phyloP scores from a whole-genome alignment of 495 filamentous ascomycete species.

The Neurospora sp. region DNA sequence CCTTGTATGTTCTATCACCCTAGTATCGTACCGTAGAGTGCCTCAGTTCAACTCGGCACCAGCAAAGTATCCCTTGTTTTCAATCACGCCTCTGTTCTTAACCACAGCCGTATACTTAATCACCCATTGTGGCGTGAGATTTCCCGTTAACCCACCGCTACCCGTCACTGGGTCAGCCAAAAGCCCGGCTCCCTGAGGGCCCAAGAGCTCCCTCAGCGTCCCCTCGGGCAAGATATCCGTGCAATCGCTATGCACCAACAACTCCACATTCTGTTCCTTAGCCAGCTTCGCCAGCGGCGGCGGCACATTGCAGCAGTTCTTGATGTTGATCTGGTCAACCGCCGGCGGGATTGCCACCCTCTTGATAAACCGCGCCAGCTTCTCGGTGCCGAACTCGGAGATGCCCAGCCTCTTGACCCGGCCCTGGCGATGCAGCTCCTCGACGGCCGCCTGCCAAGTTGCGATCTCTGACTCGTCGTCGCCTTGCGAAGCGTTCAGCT shows the following conservation, averaged over 20 bases:
- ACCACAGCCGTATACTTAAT: conserved; percentile 98
- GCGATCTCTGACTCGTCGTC: conserved; percentile 54
- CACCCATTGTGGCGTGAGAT: conserved; percentile 85
- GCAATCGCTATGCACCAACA: conserved; percentile 91
- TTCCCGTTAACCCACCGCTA: conserved; percentile 50
- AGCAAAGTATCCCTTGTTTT: conserved; percentile 97
- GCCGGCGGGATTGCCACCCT: conserved; percentile 61
- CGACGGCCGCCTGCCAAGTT: conserved; percentile 56
- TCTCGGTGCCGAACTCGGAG: conserved; percentile 80
- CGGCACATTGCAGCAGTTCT: conserved; percentile 93
- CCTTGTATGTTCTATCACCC: not conserved
- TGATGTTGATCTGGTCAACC: conserved; percentile 94
- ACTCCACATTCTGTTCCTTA: conserved; percentile 72
- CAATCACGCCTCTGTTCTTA: conserved; percentile 88
- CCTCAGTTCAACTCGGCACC: conserved; percentile 50
- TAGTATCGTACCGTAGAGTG: not conserved
- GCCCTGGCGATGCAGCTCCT: conserved; percentile 64
- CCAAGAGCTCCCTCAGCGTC: conserved; percentile 73
- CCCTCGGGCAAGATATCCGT: conserved; percentile 81
- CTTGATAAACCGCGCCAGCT: conserved; percentile 49
- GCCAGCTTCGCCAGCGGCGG: conserved; percentile 78
- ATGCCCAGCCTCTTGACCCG: conserved; percentile 67
- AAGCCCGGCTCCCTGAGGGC: conserved; percentile 58
- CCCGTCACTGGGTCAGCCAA: conserved; percentile 39
- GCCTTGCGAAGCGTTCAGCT: conserved; percentile 49